Conservation (phyloP, 106 monocot genomes). For the Xerophyta viscosa region DNA sequence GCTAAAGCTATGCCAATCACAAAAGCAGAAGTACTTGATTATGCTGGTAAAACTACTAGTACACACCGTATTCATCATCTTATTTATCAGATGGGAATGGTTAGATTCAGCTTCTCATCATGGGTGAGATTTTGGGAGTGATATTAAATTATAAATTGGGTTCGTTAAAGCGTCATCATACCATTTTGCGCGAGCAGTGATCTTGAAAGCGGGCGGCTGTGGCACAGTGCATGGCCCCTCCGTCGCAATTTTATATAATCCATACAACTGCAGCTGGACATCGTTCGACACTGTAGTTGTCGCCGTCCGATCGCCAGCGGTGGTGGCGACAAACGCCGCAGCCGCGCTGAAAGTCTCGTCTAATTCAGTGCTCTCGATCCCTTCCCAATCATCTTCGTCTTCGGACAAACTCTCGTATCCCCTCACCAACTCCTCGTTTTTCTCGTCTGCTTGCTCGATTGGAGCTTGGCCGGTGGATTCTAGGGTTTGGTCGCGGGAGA, state of each 20-base stretch:
- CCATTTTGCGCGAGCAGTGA: constrained; percentile 95
- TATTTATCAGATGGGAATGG: too few species aligned
- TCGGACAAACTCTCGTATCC: too few species aligned
- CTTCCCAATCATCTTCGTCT: constrained; percentile 85
- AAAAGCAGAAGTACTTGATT: too few species aligned
- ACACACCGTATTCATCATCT: too few species aligned
- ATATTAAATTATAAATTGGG: too few species aligned
- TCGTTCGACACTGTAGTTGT: constrained; percentile 60
- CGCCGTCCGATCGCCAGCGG: constrained; percentile 56
- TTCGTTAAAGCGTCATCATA: too few species aligned
- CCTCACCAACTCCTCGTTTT: not conserved
- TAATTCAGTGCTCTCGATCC: constrained; percentile 91
- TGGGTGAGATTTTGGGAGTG: too few species aligned
- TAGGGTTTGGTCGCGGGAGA: constrained; percentile 28
- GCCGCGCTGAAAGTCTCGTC: constrained; percentile 93
- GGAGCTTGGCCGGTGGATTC: not conserved
- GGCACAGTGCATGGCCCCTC: constrained; percentile 88
- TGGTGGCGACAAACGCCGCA: constrained; percentile 78
- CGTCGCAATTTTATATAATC: constrained; percentile 90
- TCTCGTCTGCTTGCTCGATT: constrained; percentile 1
- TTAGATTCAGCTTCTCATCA: too few species aligned
- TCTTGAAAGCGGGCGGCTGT: constrained; percentile 72
- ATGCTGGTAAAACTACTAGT: too few species aligned
- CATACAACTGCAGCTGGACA: constrained; percentile 80
- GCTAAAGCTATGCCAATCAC: too few species aligned